Percentiles rank a stretch among this genome's conserved stretches.
Evolutionary conservation across 1,284 basidiomycete genomes (phyloP).

Genomic region (Moesziomyces antarcticus): DNA sequence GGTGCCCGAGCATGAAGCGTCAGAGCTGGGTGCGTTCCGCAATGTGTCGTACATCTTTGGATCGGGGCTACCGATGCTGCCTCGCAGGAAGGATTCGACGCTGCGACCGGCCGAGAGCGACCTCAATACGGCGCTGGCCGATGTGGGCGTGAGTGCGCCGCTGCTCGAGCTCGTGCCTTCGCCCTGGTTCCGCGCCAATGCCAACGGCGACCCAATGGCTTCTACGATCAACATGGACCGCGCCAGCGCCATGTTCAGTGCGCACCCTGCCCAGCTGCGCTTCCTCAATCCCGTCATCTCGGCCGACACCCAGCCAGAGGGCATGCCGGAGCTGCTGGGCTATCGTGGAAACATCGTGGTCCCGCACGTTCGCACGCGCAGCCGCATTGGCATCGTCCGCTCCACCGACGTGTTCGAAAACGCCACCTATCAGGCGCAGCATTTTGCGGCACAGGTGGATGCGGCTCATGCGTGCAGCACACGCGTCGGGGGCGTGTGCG

Average conservation of each 20-base stretch:
- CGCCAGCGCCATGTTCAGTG: slow-evolving; percentile 8
- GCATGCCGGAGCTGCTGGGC: slow-evolving; percentile 8
- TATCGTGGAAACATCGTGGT: slow-evolving; percentile 4
- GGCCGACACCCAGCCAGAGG: neutral
- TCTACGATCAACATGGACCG: neutral
- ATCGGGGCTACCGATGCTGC: neutral
- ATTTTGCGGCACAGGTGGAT: neutral
- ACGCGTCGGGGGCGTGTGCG: neutral
- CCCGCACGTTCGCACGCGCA: slow-evolving; percentile 15
- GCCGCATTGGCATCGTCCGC: slow-evolving; percentile 13
- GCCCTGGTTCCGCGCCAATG: slow-evolving; percentile 9
- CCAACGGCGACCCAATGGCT: neutral
- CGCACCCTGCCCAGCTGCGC: slow-evolving; percentile 7
- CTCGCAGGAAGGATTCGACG: slow-evolving; percentile 2
- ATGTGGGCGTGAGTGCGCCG: slow-evolving; percentile 4
- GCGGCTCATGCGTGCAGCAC: neutral
- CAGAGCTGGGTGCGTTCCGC: slow-evolving; percentile 5
- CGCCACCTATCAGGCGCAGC: neutral
- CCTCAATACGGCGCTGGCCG: slow-evolving; percentile 9
- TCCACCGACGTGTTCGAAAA: slow-evolving; percentile 12
- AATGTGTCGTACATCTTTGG: slow-evolving; percentile 10
- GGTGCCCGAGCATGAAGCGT: slow-evolving; percentile 5
- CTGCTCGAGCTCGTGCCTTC: slow-evolving; percentile 19
- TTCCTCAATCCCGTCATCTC: slow-evolving; percentile 5
- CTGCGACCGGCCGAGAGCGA: neutral